Evolutionary conservation across 2,329 filamentous ascomycete genomes (phyloP).

Genomic region (Fulvia fulva): DNA sequence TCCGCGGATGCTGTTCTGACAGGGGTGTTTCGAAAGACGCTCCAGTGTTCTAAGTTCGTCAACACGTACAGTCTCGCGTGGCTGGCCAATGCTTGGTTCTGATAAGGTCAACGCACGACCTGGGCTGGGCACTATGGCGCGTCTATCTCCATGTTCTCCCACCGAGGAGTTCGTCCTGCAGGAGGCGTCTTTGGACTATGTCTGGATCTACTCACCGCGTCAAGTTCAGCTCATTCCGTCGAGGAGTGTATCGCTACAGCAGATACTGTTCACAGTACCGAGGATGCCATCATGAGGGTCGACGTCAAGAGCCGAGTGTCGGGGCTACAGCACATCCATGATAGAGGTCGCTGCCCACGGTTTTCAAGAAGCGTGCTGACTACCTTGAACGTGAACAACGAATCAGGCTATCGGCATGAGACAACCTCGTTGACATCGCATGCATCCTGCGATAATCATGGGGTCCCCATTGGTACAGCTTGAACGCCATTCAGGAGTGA

Average conservation of each 20-base stretch:
- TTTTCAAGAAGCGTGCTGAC: not conserved
- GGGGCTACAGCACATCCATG: not conserved
- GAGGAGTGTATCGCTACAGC: not conserved
- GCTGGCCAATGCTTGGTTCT: constrained; percentile 9
- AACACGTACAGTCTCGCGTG: not conserved
- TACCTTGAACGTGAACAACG: not conserved
- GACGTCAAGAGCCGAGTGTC: not conserved
- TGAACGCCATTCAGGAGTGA: not conserved
- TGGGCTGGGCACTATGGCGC: not conserved
- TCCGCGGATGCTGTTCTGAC: constrained; percentile 4
- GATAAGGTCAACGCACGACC: not conserved
- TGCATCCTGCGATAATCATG: not conserved
- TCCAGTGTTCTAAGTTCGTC: not conserved
- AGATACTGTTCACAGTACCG: not conserved
- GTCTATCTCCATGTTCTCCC: not conserved
- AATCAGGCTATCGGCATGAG: not conserved
- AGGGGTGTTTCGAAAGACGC: not conserved
- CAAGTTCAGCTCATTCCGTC: not conserved
- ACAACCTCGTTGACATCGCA: not conserved
- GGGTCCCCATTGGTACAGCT: not conserved
- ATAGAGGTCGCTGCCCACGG: not conserved
- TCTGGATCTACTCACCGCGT: not conserved
- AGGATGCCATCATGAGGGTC: not conserved
- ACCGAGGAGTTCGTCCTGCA: not conserved
- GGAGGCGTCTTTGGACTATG: not conserved